Evolutionary conservation across 192 early-diverging fungal genomes (phyloP).

Genomic region (Haplosporangium gracile): DNA sequence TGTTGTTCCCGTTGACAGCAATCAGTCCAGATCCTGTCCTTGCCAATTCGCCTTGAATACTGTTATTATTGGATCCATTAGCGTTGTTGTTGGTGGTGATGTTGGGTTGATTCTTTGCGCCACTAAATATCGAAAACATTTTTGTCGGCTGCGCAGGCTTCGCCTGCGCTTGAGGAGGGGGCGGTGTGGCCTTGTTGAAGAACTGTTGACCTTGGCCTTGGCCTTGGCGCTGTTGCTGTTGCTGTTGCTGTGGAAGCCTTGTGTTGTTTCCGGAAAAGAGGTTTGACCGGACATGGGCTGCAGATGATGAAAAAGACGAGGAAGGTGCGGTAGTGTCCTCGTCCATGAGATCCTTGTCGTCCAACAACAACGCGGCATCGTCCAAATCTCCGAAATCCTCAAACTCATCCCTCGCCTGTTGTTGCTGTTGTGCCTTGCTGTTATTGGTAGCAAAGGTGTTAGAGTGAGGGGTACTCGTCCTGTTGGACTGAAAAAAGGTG

Average conservation of each 20-base stretch:
- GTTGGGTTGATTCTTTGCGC: constrained; percentile 22
- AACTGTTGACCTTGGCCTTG: constrained; percentile 8
- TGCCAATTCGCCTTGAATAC: background rate
- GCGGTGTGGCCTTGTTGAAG: background rate
- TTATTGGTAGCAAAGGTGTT: background rate
- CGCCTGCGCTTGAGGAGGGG: background rate
- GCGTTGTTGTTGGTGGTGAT: background rate
- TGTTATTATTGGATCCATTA: too few species aligned
- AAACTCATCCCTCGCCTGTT: constrained; percentile 29
- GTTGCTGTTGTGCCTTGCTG: background rate
- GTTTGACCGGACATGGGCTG: background rate
- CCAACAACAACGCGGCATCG: constrained; percentile 22
- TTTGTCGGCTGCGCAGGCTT: constrained; percentile 9
- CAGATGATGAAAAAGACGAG: background rate
- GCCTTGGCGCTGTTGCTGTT: constrained; percentile 15
- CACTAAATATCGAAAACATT: constrained; percentile 46
- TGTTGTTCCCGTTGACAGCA: background rate
- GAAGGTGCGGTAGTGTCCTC: background rate
- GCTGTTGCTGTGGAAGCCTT: constrained; percentile 9
- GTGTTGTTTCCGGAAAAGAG: background rate
- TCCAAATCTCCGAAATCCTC: constrained; percentile 51
- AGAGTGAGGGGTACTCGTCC: background rate
- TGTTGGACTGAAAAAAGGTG: background rate
- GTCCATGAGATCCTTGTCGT: constrained; percentile 17
- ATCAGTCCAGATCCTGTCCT: background rate